Evolutionary conservation across 139 green algal species (phyloP).

Genomic region (Mesotaenium endlicherianum): DNA sequence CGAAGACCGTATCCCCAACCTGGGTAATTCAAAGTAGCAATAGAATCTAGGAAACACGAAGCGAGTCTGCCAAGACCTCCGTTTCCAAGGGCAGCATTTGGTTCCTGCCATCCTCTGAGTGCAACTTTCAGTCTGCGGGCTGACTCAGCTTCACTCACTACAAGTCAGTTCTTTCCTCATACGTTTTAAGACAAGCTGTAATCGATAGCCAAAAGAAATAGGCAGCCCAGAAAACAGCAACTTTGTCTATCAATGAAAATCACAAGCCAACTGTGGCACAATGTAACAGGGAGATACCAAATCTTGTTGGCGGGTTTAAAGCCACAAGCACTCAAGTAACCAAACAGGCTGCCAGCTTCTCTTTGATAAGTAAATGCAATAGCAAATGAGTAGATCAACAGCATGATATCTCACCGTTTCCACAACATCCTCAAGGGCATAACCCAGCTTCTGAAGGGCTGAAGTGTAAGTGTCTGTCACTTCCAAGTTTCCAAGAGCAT

Average conservation of each 20-base stretch:
- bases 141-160: too few species aligned
- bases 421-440: constrained; percentile 65
- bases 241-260: too few species aligned
- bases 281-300: too few species aligned
- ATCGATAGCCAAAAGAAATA: neutral
- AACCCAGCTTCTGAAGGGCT: constrained; percentile 71
- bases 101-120: constrained; percentile 53
- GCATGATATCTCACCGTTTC: too few species aligned
- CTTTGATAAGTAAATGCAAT: too few species aligned
- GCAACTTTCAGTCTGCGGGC: neutral
- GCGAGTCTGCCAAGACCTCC: constrained; percentile 94
- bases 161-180: too few species aligned
- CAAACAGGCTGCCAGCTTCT: too few species aligned
- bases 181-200: neutral
- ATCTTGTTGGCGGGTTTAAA: too few species aligned
- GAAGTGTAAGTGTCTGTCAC: constrained; percentile 77
- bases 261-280: too few species aligned
- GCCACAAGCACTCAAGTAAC: too few species aligned
- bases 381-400: too few species aligned
- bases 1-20: constrained; percentile 97
- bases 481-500: constrained; percentile 94
- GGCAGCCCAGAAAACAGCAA: neutral
- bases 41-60: constrained; percentile 98
- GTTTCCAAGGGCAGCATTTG: constrained; percentile 91
- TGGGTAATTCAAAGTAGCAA: constrained; percentile 93